Percentiles rank a stretch among this genome's conserved stretches.
phyloP scores from a whole-genome alignment of 2,329 filamentous ascomycete species.

The Atkinsonella hypoxylon region DNA sequence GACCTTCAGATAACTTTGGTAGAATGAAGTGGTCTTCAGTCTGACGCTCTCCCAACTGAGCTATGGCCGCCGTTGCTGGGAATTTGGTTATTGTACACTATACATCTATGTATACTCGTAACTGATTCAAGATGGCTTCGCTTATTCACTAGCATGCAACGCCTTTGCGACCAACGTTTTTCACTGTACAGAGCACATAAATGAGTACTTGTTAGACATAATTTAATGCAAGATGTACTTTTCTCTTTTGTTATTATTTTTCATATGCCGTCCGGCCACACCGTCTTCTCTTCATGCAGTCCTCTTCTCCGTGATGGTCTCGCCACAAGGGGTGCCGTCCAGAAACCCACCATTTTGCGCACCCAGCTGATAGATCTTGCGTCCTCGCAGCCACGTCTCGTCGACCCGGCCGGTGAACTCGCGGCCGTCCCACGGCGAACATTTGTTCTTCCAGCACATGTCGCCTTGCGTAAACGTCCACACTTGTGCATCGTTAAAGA shows the following conservation, averaged over 20 bases:
- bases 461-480: slow-evolving; percentile 65
- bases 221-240: no score
- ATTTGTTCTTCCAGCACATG: slow-evolving; percentile 92
- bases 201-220: no score
- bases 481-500: slow-evolving; percentile 75
- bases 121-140: no score
- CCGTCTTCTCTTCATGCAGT: slow-evolving; percentile 6
- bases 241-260: no score
- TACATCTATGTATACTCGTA: no score
- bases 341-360: slow-evolving; percentile 39
- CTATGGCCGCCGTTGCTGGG: slow-evolving; percentile 9
- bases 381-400: slow-evolving; percentile 77
- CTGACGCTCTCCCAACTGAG: slow-evolving; percentile 17
- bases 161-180: no score
- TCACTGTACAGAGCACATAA: no score
- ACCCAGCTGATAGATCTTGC: slow-evolving; percentile 60
- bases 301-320: slow-evolving; percentile 49
- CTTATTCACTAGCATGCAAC: no score
- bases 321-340: slow-evolving; percentile 32
- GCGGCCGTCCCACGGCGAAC: slow-evolving; percentile 80
- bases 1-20: slow-evolving; percentile 16
- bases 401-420: slow-evolving; percentile 63
- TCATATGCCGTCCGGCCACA: no score
- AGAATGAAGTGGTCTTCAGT: slow-evolving; percentile 16
- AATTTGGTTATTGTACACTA: neutral